Percentiles rank a stretch among this genome's conserved stretches.
Evolutionary conservation across 2,329 filamentous ascomycete species (phyloP).

Genomic region (Emericellopsis atlantica): DNA sequence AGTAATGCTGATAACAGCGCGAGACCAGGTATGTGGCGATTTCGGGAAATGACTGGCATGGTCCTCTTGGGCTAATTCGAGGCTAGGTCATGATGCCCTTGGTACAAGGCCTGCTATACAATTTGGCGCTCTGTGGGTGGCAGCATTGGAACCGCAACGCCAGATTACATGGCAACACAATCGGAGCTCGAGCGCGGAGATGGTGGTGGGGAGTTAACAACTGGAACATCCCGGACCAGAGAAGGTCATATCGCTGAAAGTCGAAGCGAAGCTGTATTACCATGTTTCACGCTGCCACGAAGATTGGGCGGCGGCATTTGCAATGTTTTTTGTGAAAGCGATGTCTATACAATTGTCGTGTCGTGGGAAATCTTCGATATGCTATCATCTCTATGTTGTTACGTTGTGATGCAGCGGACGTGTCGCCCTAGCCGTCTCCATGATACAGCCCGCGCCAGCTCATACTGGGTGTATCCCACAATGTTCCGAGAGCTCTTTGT

Average conservation of each 20-base stretch:
- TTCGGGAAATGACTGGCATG: not conserved
- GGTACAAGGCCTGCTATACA: slow-evolving; percentile 80
- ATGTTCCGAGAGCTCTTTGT: too few species aligned
- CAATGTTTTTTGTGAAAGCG: too few species aligned
- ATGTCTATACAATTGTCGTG: too few species aligned
- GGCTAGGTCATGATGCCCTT: slow-evolving; percentile 70
- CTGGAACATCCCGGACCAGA: slow-evolving; percentile 53
- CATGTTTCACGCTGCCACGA: too few species aligned
- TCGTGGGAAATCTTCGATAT: too few species aligned
- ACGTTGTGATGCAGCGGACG: too few species aligned
- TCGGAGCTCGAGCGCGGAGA: slow-evolving; percentile 65
- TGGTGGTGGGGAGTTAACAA: slow-evolving; percentile 97
- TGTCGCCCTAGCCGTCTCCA: too few species aligned
- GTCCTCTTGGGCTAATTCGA: not conserved
- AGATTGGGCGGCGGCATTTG: too few species aligned
- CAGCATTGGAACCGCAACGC: slow-evolving; percentile 76
- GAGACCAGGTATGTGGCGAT: slow-evolving; percentile 60
- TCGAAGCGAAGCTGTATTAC: not conserved
- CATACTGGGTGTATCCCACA: too few species aligned
- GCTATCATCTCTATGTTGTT: too few species aligned
- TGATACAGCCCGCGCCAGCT: too few species aligned
- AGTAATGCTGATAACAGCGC: slow-evolving; percentile 70
- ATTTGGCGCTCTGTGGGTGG: slow-evolving; percentile 76
- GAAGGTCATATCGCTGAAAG: not conserved
- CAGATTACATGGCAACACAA: slow-evolving; percentile 60